These are phyloP conservation scores for Botryotinia globosa DNA, from an alignment of 2,329 filamentous ascomycete genomes.

Conservation along the genomic window DNA sequence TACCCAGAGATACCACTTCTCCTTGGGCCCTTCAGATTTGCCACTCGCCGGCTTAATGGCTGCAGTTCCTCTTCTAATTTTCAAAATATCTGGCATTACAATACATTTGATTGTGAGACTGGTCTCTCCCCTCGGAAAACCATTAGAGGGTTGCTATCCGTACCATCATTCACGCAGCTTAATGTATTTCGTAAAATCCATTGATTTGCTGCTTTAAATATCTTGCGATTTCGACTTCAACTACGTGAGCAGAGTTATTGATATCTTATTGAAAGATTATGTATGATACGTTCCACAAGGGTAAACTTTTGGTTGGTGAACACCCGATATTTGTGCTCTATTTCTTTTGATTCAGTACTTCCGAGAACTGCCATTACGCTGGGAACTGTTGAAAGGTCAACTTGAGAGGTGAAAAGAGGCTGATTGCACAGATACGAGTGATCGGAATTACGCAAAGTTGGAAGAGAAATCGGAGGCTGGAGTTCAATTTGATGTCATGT, in stretches of 20 bases:
- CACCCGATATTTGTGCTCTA: too few species aligned
- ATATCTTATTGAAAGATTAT: too few species aligned
- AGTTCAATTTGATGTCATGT: background rate
- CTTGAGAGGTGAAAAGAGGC: background rate
- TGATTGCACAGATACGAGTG: background rate
- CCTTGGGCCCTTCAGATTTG: fast-evolving
- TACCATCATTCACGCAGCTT: background rate
- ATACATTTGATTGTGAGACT: fast-evolving
- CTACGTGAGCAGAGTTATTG: too few species aligned
- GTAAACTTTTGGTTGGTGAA: too few species aligned
- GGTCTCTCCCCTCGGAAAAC: too few species aligned
- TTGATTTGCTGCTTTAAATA: background rate
- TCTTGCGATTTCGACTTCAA: background rate
- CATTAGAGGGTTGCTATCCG: too few species aligned
- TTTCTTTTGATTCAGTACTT: too few species aligned
- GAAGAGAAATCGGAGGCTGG: background rate
- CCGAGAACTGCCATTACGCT: too few species aligned
- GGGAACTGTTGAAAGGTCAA: too few species aligned
- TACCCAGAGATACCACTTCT: background rate
- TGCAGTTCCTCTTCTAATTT: fast-evolving
- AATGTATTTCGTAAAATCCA: background rate
- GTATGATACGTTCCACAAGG: too few species aligned
- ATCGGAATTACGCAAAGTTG: background rate
- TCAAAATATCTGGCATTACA: background rate
- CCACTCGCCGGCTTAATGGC: background rate